Evolutionary conservation across 106 monocot genomes (phyloP), one percentile per base, ranked within the genome.

Genomic region (Agapanthus africanus): DNA sequence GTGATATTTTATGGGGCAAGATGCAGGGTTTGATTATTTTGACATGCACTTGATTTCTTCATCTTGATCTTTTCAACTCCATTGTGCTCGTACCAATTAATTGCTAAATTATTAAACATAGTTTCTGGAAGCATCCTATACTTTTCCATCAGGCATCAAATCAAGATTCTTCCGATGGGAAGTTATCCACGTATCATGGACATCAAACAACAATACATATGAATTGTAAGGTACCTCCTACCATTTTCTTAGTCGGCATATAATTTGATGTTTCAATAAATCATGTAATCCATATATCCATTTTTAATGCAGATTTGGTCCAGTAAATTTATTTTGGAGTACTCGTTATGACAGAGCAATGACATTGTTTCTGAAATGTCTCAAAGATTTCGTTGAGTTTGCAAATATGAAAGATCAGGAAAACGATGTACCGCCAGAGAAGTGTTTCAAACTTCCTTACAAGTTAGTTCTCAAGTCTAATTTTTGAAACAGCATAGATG

Each of bases 251-350:
- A 6, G 15, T 22, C 23, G 37, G 37, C 18, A 11, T 61, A 34
- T 15, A 34, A 61, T 61, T 16, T 34, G 3, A 61, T 34, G 19
- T 35, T 35, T 35, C 35, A 32, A n/a, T 33, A 35, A 35, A 35
- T 7, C 28, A 56, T 27, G 19, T 61, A n/a, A 35, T 61, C 1
- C 1, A 30, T 32, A 50, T 38, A 16, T 72, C 69, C 65, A 25
- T n/a, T 16, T 60, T 70, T 71, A 28, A 5, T 61, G 67, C 84
- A 97, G 95, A 76, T 91, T 87, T 87, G 95, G 95, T 30, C 95
- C 95, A 42, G 91, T 97, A 44, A 97, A 91, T 74, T 79, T 97
- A 42, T 97, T 97, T 70, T 97, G 95, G 95, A 97, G 95, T 76
- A 91, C 91, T 44, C 78, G 86, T 25, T 97, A 91, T 76, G 91